Conservation (phyloP, 176 grass and related monocot genomes). For the Thinopyrum elongatum region DNA sequence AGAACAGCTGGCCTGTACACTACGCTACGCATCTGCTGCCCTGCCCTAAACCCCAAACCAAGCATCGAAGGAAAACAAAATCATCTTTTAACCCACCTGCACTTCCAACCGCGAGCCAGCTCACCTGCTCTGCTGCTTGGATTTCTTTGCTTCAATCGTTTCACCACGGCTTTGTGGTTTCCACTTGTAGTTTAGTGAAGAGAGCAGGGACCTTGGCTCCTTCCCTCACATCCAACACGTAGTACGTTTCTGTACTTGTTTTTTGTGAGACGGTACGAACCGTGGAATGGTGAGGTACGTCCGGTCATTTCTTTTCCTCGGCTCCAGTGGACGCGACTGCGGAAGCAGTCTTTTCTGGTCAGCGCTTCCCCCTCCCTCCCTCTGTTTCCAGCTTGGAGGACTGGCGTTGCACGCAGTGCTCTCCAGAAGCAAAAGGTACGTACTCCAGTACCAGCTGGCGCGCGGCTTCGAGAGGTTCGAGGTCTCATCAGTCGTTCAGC, state of each 20-base stretch:
- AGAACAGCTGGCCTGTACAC: no score
- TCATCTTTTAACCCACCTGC: neutral
- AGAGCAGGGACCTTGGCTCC: no score
- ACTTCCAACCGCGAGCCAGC: neutral
- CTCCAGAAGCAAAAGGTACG: neutral
- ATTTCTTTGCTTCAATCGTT: neutral
- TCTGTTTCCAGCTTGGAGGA: constrained; percentile 20
- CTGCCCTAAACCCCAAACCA: no score
- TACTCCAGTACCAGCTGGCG: neutral
- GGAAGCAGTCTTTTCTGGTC: neutral
- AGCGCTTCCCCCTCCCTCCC: neutral
- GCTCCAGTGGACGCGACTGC: neutral
- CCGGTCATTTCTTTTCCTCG: no score
- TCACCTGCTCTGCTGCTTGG: neutral
- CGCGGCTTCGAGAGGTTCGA: neutral
- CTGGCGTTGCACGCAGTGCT: neutral
- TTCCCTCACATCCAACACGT: no score
- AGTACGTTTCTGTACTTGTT: no score
- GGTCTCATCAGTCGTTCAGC: neutral
- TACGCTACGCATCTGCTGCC: no score
- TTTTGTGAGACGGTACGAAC: no score
- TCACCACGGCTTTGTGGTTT: neutral
- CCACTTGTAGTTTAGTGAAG: neutral
- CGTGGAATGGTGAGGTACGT: no score
- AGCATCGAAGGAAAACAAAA: neutral